Conservation (phyloP, 2,329 filamentous ascomycete genomes). For the Neurospora crassa region DNA sequence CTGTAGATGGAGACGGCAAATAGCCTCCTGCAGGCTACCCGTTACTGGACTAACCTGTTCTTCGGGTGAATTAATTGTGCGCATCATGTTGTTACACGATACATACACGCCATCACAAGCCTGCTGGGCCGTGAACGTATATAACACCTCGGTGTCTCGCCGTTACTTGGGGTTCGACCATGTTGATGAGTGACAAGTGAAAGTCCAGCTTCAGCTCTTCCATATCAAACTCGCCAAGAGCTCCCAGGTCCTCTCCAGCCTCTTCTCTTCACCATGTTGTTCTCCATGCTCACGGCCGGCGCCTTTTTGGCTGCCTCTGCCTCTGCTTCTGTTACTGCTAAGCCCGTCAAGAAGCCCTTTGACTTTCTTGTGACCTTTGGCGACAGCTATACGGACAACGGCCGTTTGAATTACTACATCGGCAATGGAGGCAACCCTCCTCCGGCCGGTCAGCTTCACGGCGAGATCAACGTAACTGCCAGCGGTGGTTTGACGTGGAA, state of each 20-base stretch:
- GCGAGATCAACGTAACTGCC: slow-evolving; percentile 40
- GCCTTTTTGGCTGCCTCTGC: slow-evolving; percentile 11
- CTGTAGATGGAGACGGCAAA: neutral
- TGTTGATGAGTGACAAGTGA: neutral
- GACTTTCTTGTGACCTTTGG: slow-evolving; percentile 61
- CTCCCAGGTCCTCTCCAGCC: neutral
- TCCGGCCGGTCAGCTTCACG: slow-evolving; percentile 45
- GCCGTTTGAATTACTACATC: slow-evolving; percentile 53
- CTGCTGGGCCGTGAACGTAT: neutral
- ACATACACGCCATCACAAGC: neutral
- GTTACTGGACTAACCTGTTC: neutral
- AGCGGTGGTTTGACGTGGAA: slow-evolving; percentile 62
- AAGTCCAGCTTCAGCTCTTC: neutral
- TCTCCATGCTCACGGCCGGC: slow-evolving; percentile 14
- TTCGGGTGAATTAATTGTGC: neutral
- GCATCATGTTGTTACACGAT: neutral
- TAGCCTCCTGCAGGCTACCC: neutral
- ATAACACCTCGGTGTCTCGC: neutral
- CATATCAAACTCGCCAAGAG: neutral
- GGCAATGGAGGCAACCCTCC: slow-evolving; percentile 48
- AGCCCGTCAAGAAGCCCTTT: slow-evolving; percentile 31
- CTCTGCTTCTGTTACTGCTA: slow-evolving; percentile 3
- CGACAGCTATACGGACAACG: slow-evolving; percentile 70
- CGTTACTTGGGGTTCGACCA: neutral
- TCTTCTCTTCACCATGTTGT: slow-evolving; percentile 12